phyloP scores from a whole-genome alignment of 2,329 filamentous ascomycete genomes.

The Ophiostoma sp. region DNA sequence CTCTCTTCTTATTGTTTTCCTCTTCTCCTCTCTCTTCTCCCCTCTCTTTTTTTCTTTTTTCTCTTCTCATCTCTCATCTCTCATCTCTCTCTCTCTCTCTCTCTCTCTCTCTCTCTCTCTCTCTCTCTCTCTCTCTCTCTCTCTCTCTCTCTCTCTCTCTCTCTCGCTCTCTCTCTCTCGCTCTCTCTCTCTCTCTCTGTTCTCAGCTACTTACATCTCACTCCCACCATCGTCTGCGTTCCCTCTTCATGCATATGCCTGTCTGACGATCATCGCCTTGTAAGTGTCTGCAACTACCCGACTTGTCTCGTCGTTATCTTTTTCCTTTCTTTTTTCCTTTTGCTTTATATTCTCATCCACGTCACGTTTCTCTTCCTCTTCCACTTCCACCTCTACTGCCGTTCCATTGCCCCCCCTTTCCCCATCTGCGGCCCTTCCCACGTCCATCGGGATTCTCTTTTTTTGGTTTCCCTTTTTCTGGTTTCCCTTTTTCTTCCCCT shows the following conservation, averaged over 20 bases:
- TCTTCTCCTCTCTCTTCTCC: no score
- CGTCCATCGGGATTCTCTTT: not conserved
- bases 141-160: no score
- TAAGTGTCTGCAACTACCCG: constrained; percentile 6
- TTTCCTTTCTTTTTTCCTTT: not conserved
- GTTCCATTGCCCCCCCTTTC: not conserved
- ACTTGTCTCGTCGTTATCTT: not conserved
- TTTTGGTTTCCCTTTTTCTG: not conserved
- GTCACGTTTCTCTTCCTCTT: not conserved
- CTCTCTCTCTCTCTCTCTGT: not conserved
- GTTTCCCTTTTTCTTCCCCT: not conserved
- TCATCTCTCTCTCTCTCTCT: not conserved
- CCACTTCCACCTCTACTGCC: not conserved
- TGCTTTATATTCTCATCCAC: not conserved
- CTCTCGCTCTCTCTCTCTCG: not conserved
- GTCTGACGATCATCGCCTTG: not conserved
- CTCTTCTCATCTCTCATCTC: not conserved
- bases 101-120: no score
- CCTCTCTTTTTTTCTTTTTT: no score
- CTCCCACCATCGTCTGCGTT: no score
- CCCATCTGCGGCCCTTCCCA: constrained; percentile 14
- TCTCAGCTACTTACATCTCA: not conserved
- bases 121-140: no score
- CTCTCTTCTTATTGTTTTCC: no score
- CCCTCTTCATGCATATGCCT: not conserved